Percentiles rank a stretch among this genome's conserved stretches.
phyloP scores from a whole-genome alignment of 2,329 filamentous ascomycete genomes.

The Lachnellula cervina region DNA sequence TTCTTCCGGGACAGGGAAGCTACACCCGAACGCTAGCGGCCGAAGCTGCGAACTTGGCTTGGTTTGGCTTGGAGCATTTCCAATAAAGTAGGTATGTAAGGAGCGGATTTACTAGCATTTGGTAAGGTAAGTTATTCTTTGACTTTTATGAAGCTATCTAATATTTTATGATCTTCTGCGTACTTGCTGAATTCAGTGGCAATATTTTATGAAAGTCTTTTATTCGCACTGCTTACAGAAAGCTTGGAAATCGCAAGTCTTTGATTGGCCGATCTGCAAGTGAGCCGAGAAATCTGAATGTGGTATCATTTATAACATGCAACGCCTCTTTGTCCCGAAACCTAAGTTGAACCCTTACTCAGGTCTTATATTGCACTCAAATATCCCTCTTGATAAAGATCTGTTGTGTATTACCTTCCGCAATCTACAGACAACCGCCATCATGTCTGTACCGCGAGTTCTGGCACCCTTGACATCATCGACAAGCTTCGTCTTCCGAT shows the following conservation, averaged over 20 bases:
- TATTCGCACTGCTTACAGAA: background rate
- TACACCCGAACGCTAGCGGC: background rate
- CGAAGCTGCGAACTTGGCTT: background rate
- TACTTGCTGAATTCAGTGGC: background rate
- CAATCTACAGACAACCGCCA: background rate
- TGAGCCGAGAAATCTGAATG: slow-evolving; percentile 2
- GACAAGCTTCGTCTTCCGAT: slow-evolving; percentile 24
- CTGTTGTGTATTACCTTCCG: background rate
- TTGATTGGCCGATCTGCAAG: slow-evolving; percentile 3
- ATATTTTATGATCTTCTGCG: background rate
- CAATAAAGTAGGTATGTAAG: background rate
- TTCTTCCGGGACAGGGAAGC: background rate
- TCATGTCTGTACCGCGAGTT: slow-evolving; percentile 29
- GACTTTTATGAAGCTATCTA: background rate
- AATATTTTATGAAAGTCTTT: background rate
- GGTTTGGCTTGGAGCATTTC: background rate
- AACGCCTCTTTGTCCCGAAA: background rate
- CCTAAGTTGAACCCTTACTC: background rate
- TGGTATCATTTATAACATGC: background rate
- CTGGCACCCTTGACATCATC: slow-evolving; percentile 30
- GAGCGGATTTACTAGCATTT: too few relatives aligned
- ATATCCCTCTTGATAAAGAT: background rate
- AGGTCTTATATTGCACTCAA: slow-evolving; percentile 1
- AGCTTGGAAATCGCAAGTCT: slow-evolving; percentile 1
- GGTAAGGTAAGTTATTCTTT: background rate